phyloP scores from a whole-genome alignment of 2,329 filamentous ascomycete species.

The Tolypocladium tundrense region DNA sequence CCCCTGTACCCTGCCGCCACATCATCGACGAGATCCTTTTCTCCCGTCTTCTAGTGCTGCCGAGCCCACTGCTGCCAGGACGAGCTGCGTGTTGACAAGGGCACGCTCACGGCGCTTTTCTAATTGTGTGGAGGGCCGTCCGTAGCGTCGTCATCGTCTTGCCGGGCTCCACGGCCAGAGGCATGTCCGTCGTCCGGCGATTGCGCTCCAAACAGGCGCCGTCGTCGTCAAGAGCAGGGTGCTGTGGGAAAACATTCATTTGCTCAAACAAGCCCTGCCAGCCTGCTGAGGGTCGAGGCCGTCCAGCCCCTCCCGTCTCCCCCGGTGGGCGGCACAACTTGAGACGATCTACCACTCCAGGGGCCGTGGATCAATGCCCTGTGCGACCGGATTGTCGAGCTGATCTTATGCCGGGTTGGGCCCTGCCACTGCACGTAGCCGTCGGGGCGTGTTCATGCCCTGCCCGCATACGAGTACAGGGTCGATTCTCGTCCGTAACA shows the following conservation, averaged over 20 bases:
- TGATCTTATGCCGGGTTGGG: constrained; percentile 23
- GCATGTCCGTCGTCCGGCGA: not conserved
- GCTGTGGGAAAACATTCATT: no score
- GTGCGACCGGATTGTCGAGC: constrained; percentile 36
- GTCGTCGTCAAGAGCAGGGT: not conserved
- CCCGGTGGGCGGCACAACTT: not conserved
- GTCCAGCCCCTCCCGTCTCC: not conserved
- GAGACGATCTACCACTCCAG: constrained; percentile 18
- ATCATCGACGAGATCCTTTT: constrained; percentile 2
- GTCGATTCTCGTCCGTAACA: not conserved
- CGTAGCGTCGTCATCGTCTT: not conserved
- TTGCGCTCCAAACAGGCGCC: not conserved
- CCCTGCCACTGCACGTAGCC: constrained; percentile 1
- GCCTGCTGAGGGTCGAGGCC: constrained; percentile 1
- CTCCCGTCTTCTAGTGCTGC: constrained; percentile 3
- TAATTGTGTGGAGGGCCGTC: not conserved
- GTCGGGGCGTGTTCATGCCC: not conserved
- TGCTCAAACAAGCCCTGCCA: not conserved
- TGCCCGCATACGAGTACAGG: not conserved
- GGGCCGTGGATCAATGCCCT: constrained; percentile 17
- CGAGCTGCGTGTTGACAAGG: not conserved
- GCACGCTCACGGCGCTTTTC: not conserved
- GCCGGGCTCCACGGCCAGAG: not conserved
- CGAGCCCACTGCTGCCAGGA: not conserved
- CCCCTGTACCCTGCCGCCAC: constrained; percentile 5